A percentile compares a stretch with the other conserved stretches of the same genome.
These are phyloP conservation scores for Phytophthora chlamydospora DNA, from an alignment of 352 stramenopile species.

Conservation along the genomic window DNA sequence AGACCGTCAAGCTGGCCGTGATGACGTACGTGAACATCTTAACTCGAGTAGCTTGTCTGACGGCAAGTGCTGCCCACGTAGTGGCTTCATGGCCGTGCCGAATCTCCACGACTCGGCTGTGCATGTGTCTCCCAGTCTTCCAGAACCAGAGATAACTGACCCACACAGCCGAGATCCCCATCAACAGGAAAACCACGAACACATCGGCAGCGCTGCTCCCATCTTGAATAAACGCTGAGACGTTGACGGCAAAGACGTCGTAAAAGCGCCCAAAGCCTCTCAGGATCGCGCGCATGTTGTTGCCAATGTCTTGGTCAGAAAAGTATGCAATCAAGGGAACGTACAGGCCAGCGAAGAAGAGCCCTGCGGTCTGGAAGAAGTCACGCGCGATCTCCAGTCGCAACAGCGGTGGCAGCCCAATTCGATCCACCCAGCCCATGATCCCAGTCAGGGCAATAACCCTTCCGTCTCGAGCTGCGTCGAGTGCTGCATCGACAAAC, in stretches of 20 bases:
- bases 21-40: constrained; percentile 43
- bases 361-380: constrained; percentile 48
- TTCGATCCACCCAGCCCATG: no score
- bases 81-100: constrained; percentile 41
- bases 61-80: constrained; percentile 29
- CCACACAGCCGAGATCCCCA: constrained; percentile 32
- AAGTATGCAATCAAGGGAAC: constrained; percentile 8
- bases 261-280: no score
- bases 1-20: constrained; percentile 43
- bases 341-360: constrained; percentile 55
- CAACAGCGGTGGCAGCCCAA: constrained; percentile 24
- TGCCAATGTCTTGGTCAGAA: no score
- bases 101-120: constrained; percentile 41
- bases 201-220: constrained; percentile 25
- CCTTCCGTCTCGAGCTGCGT: no score
- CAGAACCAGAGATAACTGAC: constrained; percentile 39
- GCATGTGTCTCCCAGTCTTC: constrained; percentile 26
- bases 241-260: no score
- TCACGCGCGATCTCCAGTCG: constrained; percentile 55
- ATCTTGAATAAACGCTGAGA: constrained; percentile 4
- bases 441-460: no score
- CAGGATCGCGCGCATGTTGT: no score
- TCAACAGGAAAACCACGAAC: constrained; percentile 27
- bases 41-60: constrained; percentile 34
- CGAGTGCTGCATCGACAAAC: no score